Percentiles rank a stretch among this genome's conserved stretches.
Conservation (phyloP, 441 rosid genomes). For the Pelargonium myrrhifolium region DNA sequence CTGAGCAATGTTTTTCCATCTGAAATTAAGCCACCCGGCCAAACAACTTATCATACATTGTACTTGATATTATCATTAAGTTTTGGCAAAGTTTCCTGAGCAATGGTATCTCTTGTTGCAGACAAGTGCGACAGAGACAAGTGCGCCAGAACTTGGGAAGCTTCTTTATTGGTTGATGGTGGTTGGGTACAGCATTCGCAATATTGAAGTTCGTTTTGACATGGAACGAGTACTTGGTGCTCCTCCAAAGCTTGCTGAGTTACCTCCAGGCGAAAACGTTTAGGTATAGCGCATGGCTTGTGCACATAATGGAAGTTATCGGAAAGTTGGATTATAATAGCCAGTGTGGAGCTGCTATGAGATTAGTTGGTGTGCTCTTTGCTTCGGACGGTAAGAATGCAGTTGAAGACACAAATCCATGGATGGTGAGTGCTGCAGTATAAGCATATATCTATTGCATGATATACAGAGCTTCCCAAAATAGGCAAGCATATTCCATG, state of each 20-base stretch:
- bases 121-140: constrained; percentile 70
- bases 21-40: too few relatives aligned
- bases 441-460: too few relatives aligned
- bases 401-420: too few relatives aligned
- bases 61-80: background rate
- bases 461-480: too few relatives aligned
- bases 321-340: constrained; percentile 10
- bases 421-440: too few relatives aligned
- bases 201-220: constrained; percentile 91
- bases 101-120: constrained; percentile 27
- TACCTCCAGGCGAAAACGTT: constrained; percentile 79
- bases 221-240: constrained; percentile 88
- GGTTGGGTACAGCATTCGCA: constrained; percentile 88
- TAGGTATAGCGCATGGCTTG: constrained; percentile 16
- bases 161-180: constrained; percentile 93
- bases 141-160: constrained; percentile 77
- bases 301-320: background rate
- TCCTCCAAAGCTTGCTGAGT: constrained; percentile 67
- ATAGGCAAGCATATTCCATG: too few relatives aligned
- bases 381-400: too few relatives aligned
- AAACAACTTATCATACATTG: too few relatives aligned
- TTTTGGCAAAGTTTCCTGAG: background rate
- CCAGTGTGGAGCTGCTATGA: background rate
- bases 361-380: too few relatives aligned
- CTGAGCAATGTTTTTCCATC: too few relatives aligned